Conservation (phyloP, 2,329 filamentous ascomycete species). For the Helminthosporium solani region DNA sequence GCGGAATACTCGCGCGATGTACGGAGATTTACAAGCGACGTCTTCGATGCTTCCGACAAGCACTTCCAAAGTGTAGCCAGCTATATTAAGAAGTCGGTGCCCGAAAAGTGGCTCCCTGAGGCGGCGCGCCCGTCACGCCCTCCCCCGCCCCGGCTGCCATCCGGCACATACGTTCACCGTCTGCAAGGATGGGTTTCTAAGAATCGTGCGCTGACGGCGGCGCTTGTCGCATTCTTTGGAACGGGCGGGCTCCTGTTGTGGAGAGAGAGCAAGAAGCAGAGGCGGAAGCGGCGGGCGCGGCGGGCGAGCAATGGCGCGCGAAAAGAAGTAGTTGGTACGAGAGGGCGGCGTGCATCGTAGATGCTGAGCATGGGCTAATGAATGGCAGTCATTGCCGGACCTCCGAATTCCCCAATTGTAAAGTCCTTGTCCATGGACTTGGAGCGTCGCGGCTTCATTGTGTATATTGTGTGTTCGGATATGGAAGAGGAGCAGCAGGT, state of each 20-base stretch:
- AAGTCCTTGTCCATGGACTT: slow-evolving; percentile 81
- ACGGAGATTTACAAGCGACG: slow-evolving; percentile 66
- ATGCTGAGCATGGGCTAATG: slow-evolving; percentile 10
- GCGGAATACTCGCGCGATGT: slow-evolving; percentile 64
- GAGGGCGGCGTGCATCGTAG: background rate
- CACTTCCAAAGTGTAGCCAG: slow-evolving; percentile 76
- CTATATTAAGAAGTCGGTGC: slow-evolving; percentile 66
- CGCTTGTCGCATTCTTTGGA: slow-evolving; percentile 69
- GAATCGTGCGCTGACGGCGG: slow-evolving; percentile 72
- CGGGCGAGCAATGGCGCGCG: slow-evolving; percentile 80
- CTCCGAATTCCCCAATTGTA: slow-evolving; percentile 78
- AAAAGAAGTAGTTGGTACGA: slow-evolving; percentile 70
- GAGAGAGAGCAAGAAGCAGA: slow-evolving; percentile 60
- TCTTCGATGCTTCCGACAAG: slow-evolving; percentile 78
- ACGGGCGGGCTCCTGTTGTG: slow-evolving; percentile 62
- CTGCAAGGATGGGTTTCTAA: slow-evolving; percentile 60
- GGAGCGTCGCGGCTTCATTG: slow-evolving; percentile 87
- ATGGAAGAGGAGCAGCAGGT: slow-evolving; percentile 81
- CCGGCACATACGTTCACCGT: slow-evolving; percentile 54
- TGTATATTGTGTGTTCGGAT: slow-evolving; percentile 86
- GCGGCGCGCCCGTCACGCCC: slow-evolving; percentile 61
- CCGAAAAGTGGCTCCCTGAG: slow-evolving; percentile 71
- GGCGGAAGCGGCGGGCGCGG: slow-evolving; percentile 70
- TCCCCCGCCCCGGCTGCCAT: slow-evolving; percentile 46
- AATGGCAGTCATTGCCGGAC: slow-evolving; percentile 76